Conservation (phyloP, 345 rosid species). For the Schrenkiella parvula region DNA sequence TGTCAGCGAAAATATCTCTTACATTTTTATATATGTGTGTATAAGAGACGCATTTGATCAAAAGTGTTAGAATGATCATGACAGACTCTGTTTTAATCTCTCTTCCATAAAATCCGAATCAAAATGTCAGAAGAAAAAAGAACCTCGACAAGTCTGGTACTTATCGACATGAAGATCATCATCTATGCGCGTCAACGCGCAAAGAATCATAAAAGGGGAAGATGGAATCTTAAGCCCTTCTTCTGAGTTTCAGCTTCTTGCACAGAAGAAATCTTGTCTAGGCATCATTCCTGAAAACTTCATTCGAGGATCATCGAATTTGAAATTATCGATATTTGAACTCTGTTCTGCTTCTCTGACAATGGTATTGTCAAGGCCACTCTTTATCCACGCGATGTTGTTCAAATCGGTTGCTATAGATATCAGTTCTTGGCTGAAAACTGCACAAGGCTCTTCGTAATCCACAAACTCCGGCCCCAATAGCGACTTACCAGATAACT, state of each 20-base stretch:
- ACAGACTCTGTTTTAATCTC: slow-evolving; percentile 5
- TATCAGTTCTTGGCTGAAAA: slow-evolving; percentile 63
- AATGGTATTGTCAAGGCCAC: slow-evolving; percentile 54
- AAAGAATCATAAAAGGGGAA: slow-evolving; percentile 3
- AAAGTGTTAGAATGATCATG: background rate
- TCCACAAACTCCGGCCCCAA: slow-evolving; percentile 87
- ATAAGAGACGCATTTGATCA: background rate
- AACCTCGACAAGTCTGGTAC: background rate
- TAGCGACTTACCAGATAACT: slow-evolving; percentile 33
- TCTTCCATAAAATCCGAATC: slow-evolving; percentile 4
- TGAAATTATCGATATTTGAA: slow-evolving; percentile 32
- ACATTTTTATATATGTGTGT: background rate
- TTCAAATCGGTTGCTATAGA: slow-evolving; percentile 80
- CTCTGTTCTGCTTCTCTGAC: slow-evolving; percentile 42
- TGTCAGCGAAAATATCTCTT: too few species aligned
- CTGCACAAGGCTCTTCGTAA: slow-evolving; percentile 54
- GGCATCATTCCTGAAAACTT: slow-evolving; percentile 51
- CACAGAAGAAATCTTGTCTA: slow-evolving; percentile 39
- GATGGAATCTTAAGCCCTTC: slow-evolving; percentile 23
- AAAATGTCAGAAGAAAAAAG: background rate
- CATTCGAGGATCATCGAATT: slow-evolving; percentile 41
- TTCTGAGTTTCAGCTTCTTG: slow-evolving; percentile 48
- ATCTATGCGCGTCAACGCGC: slow-evolving; percentile 14
- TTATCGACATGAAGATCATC: background rate
- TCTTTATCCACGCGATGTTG: slow-evolving; percentile 82